Evolutionary conservation across 2,329 filamentous ascomycete genomes (phyloP), one percentile per base, ranked within the genome.

Genomic region (Apiospora marii): DNA sequence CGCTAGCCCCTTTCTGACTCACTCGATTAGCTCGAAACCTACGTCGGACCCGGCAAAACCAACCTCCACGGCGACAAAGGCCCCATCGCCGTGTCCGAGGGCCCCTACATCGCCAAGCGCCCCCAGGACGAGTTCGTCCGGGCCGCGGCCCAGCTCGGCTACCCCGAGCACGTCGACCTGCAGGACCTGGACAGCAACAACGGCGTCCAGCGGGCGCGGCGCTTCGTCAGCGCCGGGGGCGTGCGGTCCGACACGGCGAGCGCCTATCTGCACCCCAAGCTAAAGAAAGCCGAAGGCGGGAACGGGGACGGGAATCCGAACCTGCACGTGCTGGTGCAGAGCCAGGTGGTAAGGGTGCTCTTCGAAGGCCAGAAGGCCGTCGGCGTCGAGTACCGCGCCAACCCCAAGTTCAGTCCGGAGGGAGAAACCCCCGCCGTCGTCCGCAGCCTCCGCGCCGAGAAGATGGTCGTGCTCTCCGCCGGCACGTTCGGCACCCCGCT

Each of bases 401-500:
- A 85, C 74, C 80, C 83, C 22, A 81, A 81, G 3, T 84, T 84
- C 27, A 30, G 27, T 76, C 82, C 86, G 70, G 8, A 48, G 49
- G 37, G 37, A 41, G 37, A 41, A 68, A 30, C 70, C 70, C 22
- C 16, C 14, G 27, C 37, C 1, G 37, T 41, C 64, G 71, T 34
- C 71, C 79, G 81, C 74, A 75, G 67, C 0, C 80, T 91, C 27
- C 84, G 81, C 58, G 90, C 90, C 4, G 83, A 84, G 10, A 91
- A 88, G 79, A 81, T 90, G 27, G 89, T 92, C 3, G 77, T 86
- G 4, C 74, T 85, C 0, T 82, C 84, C 1, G 82, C 84, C 6
- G 89, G 89, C 13, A 85, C 88, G 0, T 83, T 86, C 10, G 86
- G 87, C 2, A 88, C 88, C 0, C 88, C 90, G 0, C 79, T 81